Conservation (phyloP, 306 rosid species). For the Cicer chorassanicum region DNA sequence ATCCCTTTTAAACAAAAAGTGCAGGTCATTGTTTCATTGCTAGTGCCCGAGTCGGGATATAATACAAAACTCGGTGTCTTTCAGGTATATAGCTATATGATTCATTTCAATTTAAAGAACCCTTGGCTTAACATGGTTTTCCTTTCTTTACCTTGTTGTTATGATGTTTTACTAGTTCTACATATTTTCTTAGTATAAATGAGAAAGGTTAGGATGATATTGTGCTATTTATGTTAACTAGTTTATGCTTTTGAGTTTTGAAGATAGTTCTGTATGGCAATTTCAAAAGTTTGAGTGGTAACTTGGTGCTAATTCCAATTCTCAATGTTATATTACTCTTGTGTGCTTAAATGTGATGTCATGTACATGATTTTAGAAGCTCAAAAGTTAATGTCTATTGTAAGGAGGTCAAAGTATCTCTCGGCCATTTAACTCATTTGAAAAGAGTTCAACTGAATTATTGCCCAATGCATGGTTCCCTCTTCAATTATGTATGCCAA, state of each 20-base stretch:
- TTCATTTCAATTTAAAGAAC: slow-evolving; percentile 24
- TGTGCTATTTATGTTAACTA: slow-evolving; percentile 21
- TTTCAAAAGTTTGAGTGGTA: slow-evolving; percentile 16
- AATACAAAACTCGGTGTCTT: slow-evolving; percentile 89
- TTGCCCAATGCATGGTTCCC: slow-evolving; percentile 11
- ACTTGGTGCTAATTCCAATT: slow-evolving; percentile 28
- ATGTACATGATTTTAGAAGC: neutral
- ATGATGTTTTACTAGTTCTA: slow-evolving; percentile 32
- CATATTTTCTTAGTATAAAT: slow-evolving; percentile 13
- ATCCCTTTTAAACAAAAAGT: slow-evolving; percentile 63
- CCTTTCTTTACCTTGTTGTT: neutral
- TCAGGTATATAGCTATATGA: slow-evolving; percentile 63
- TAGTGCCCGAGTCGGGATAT: slow-evolving; percentile 86
- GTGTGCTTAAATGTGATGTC: neutral
- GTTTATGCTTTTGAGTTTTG: slow-evolving; percentile 17
- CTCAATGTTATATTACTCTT: neutral
- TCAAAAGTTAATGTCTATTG: slow-evolving; percentile 12
- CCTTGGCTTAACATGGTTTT: slow-evolving; percentile 1
- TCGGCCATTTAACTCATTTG: slow-evolving; percentile 26
- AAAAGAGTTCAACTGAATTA: neutral
- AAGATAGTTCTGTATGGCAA: slow-evolving; percentile 5
- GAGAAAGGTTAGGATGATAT: neutral
- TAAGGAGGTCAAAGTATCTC: slow-evolving; percentile 3
- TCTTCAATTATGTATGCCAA: neutral
- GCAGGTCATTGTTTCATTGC: slow-evolving; percentile 60